Evolutionary conservation across 768 basidiomycete species (phyloP).

Genomic region (Kwoniella mangroviensis): DNA sequence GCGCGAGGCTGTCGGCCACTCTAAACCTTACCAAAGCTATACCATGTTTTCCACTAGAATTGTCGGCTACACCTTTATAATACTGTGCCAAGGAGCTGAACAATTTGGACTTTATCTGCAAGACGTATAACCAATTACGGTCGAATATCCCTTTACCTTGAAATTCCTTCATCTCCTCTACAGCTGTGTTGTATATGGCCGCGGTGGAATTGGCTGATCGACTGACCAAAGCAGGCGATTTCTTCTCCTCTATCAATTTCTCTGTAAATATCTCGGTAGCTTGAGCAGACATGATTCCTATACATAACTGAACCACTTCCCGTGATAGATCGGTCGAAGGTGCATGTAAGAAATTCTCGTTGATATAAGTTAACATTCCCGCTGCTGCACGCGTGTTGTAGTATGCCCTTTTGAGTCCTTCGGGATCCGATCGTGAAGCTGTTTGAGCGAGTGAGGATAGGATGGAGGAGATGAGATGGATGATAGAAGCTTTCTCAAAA

Average conservation of each 20-base stretch:
- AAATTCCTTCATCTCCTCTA: conserved; percentile 94
- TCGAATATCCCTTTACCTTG: conserved; percentile 96
- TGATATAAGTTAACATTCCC: conserved; percentile 98
- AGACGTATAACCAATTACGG: conserved; percentile 84
- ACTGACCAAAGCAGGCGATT: conserved; percentile 69
- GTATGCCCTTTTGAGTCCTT: conserved; percentile 91
- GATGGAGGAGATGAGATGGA: conserved; percentile 93
- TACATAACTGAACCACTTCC: conserved; percentile 91
- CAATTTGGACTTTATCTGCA: conserved; percentile 86
- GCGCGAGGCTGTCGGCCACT: conserved; percentile 76
- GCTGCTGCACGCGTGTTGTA: conserved; percentile 86
- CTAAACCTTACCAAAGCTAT: conserved; percentile 79
- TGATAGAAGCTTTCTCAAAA: conserved; percentile 95
- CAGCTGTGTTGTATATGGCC: conserved; percentile 76
- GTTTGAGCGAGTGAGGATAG: conserved; percentile 81
- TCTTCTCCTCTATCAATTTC: conserved; percentile 92
- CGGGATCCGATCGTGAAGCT: conserved; percentile 76
- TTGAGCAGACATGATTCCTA: conserved; percentile 85
- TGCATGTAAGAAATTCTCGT: conserved; percentile 98
- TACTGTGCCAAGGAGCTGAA: conserved; percentile 86
- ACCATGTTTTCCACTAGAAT: conserved; percentile 76
- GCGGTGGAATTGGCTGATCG: conserved; percentile 86
- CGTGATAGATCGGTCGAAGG: conserved; percentile 92
- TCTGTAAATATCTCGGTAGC: conserved; percentile 96
- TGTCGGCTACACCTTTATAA: conserved; percentile 80